phyloP scores from a whole-genome alignment of 306 rosid genomes.

The Acacia melanoxylon region DNA sequence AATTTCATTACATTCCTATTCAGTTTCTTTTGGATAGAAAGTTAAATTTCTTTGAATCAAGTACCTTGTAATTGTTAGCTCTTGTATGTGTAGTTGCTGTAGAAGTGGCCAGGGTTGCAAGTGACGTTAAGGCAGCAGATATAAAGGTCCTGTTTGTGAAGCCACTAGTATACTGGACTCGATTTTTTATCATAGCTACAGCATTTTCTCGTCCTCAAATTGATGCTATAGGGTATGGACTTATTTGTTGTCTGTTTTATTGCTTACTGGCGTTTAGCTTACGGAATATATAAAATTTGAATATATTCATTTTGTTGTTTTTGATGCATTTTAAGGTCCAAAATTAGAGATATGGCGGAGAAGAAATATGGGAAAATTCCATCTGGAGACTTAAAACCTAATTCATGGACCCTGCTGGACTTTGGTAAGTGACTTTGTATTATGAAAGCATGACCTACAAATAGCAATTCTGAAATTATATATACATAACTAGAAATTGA shows the following conservation, averaged over 20 bases:
- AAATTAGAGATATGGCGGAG: slow-evolving; percentile 88
- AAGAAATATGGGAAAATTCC: slow-evolving; percentile 78
- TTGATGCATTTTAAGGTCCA: slow-evolving; percentile 57
- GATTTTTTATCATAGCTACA: slow-evolving; percentile 83
- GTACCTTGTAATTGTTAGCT: slow-evolving; percentile 28
- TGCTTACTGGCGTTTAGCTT: neutral
- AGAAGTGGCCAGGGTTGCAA: slow-evolving; percentile 84
- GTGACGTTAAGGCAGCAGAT: slow-evolving; percentile 91
- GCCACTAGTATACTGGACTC: slow-evolving; percentile 97
- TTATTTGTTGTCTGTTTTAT: slow-evolving; percentile 24
- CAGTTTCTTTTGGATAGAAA: neutral
- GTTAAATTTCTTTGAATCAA: neutral
- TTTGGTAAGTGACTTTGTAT: slow-evolving; percentile 55
- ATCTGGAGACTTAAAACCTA: slow-evolving; percentile 79
- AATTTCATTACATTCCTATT: slow-evolving; percentile 17
- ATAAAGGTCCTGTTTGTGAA: slow-evolving; percentile 91
- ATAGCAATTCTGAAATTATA: slow-evolving; percentile 3
- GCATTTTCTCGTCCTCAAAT: slow-evolving; percentile 97
- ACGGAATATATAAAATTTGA: slow-evolving; percentile 11
- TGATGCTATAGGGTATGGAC: slow-evolving; percentile 77
- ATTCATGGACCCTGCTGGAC: slow-evolving; percentile 93
- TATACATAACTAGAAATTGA: neutral
- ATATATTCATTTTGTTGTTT: slow-evolving; percentile 15
- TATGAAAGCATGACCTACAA: neutral
- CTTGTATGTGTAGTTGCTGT: slow-evolving; percentile 72